Evolutionary conservation across 768 basidiomycete species (phyloP), one percentile per base, ranked within the genome.

Genomic region (Pleurotus tuoliensis): DNA sequence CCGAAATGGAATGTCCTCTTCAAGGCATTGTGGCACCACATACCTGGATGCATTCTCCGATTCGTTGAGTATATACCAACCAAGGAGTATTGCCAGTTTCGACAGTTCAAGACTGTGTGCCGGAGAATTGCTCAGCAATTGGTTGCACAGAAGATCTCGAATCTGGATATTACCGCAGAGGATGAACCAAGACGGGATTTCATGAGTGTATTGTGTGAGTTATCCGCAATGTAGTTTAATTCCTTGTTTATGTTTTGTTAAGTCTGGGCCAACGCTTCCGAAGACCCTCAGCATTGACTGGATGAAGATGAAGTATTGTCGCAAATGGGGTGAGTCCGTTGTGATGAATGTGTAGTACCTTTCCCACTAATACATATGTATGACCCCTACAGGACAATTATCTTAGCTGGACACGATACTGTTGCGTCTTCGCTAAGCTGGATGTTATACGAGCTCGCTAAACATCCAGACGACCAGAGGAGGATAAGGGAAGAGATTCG

Each of bases 361-460:
- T 7, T n/a, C 20, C 12, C 39, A 2, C 20, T 58, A n/a, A 20
- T 15, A 7, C 16, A 13, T 13, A 11, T 12, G 18, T 40, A 13
- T 43, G 3, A 16, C 13, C 11, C 8, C 12, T 43, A 44, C 9
- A 59, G 54, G 12, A 59, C 58, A 3, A 15, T 59, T 15, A 41
- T 69, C 12, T 22, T 57, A 13, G 67, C 66, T 5, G 71, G 69
- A 3, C 71, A 80, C 58, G 79, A 77, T 57, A 78, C 77, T 3
- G 74, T 73, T 16, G 65, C 78, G 4, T 71, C 68, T 49, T 66
- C 76, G 1, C 25, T 77, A 24, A 64, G 66, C 40, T 84, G 79
- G 78, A 65, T 72, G 1, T 63, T 84, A 12, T 71, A 78, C 59
- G 74, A 76, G 46, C 72, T 86, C 5, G 71, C 77, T 7, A 71